Conservation (phyloP, 805 yeast genomes). For the Pichia thaimueangensis region DNA sequence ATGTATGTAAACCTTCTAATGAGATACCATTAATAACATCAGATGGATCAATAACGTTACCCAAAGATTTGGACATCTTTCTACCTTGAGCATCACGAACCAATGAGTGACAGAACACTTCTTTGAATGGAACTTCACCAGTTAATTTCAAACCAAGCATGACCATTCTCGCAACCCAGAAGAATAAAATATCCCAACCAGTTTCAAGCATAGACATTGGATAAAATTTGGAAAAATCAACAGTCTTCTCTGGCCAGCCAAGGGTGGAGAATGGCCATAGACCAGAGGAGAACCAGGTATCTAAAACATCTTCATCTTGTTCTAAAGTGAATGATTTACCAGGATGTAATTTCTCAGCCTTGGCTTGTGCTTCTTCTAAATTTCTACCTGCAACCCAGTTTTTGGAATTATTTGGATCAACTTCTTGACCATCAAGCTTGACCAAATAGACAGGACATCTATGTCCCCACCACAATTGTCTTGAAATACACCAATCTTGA, state of each 20-base stretch:
- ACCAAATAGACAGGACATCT: conserved; percentile 95
- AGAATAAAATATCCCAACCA: conserved; percentile 98
- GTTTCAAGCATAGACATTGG: conserved; percentile 96
- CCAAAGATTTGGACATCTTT: conserved; percentile 96
- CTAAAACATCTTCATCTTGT: conserved; percentile 97
- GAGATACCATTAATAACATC: conserved; percentile 90
- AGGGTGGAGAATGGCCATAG: conserved; percentile 96
- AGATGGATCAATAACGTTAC: conserved; percentile 93
- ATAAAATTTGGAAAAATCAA: conserved; percentile 69
- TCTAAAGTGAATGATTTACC: conserved; percentile 63
- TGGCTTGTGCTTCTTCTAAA: conserved; percentile 73
- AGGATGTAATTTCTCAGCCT: conserved; percentile 73
- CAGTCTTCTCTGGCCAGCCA: conserved; percentile 84
- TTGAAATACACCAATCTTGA: conserved; percentile 99
- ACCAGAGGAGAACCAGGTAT: conserved; percentile 98
- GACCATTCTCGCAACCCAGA: conserved; percentile 98
- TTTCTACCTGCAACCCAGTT: conserved; percentile 91
- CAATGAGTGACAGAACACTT: conserved; percentile 96
- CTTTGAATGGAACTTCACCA: conserved; percentile 87
- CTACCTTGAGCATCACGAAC: conserved; percentile 99
- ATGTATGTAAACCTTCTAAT: conserved; percentile 70
- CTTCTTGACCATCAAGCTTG: conserved; percentile 66
- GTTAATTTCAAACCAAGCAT: conserved; percentile 85
- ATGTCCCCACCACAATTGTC: conserved; percentile 93
- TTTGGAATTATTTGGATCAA: conserved; percentile 53